Evolutionary conservation across 331 rosid species (phyloP).

Genomic region (Prunus yedoensis): DNA sequence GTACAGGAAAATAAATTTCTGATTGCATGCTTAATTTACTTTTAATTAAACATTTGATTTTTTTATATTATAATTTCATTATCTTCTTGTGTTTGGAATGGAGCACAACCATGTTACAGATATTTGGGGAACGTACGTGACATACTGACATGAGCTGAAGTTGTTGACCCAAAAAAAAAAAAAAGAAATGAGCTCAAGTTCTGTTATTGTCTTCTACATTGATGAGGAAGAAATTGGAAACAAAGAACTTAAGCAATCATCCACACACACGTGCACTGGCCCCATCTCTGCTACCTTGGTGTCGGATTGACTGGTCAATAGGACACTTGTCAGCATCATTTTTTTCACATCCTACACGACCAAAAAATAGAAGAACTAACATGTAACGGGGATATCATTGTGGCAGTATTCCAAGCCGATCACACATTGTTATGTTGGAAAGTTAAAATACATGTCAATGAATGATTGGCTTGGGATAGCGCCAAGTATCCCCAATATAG

Average conservation of each 20-base stretch:
- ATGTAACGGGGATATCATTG: too few species aligned
- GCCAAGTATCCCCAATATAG: rapidly evolving
- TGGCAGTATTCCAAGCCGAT: rapidly evolving
- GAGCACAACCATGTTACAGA: background rate
- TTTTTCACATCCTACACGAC: background rate
- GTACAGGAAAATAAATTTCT: background rate
- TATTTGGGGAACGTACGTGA: background rate
- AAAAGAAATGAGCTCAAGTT: background rate
- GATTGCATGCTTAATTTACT: background rate
- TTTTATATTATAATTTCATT: background rate
- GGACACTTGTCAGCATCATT: background rate
- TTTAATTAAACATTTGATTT: background rate
- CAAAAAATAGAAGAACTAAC: background rate
- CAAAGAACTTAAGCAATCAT: background rate
- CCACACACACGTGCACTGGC: constrained; percentile 13
- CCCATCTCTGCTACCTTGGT: constrained; percentile 12
- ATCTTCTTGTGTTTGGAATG: background rate
- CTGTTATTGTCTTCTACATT: background rate
- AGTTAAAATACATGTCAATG: too few species aligned
- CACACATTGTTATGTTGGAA: rapidly evolving
- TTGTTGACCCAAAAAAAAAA: background rate
- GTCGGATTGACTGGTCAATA: constrained; percentile 22
- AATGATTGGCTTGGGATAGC: too few species aligned
- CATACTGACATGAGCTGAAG: background rate
- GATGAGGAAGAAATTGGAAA: background rate